These are phyloP conservation scores for Fraxinus cuspidata DNA, from an alignment of 257 asterid species.

Conservation along the genomic window DNA sequence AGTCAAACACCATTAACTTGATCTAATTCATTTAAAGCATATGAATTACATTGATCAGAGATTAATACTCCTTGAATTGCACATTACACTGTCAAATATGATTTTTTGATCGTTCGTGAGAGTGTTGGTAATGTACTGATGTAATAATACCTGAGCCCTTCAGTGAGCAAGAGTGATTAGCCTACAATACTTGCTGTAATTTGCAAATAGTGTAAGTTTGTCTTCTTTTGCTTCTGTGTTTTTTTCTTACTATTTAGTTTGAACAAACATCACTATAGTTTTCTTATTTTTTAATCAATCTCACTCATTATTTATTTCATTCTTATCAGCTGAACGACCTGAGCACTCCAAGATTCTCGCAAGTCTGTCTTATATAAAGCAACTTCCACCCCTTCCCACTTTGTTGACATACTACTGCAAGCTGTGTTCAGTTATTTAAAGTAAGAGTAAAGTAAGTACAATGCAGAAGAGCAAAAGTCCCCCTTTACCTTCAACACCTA, in stretches of 20 bases:
- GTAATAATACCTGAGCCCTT: neutral
- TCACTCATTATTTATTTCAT: neutral
- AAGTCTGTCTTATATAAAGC: too few relatives aligned
- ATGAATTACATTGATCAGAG: neutral
- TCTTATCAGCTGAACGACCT: neutral
- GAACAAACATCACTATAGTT: neutral
- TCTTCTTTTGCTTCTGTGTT: neutral
- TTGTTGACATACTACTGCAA: slow-evolving; percentile 8
- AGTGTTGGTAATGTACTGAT: neutral
- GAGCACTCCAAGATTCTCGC: too few relatives aligned
- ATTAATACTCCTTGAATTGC: slow-evolving; percentile 2
- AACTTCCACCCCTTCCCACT: neutral
- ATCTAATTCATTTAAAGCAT: neutral
- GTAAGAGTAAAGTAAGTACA: slow-evolving; percentile 23
- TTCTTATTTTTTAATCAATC: neutral
- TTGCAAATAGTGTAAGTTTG: neutral
- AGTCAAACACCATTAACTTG: neutral
- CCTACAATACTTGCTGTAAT: neutral
- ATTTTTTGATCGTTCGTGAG: neutral
- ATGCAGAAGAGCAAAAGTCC: slow-evolving; percentile 47
- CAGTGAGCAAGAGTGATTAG: neutral
- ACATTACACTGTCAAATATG: neutral
- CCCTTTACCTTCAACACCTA: slow-evolving; percentile 47
- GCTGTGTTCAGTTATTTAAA: slow-evolving; percentile 16
- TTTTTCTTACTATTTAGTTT: neutral